Evolutionary conservation across 352 stramenopile species (phyloP).

Genomic region (Saprolegnia parasitica): DNA sequence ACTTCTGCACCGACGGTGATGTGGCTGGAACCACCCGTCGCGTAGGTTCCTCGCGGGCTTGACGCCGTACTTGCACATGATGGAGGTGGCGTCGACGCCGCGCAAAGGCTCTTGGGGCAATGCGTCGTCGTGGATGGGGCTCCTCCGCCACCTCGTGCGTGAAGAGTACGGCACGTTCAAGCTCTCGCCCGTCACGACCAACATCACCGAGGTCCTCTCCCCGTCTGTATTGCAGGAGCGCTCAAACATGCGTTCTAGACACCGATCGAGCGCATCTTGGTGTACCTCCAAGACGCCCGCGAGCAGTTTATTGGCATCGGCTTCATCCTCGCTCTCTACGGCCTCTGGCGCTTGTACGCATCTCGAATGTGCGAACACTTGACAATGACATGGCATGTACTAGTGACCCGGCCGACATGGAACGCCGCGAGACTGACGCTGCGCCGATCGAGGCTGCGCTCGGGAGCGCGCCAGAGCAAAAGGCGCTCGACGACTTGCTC

Average conservation of each 20-base stretch:
- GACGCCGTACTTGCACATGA: conserved; percentile 36
- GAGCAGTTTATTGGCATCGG: conserved; percentile 25
- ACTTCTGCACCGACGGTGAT: too few relatives aligned
- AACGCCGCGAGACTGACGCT: background rate
- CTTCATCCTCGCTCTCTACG: conserved; percentile 22
- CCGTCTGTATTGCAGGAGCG: background rate
- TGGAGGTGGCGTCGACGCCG: conserved; percentile 24
- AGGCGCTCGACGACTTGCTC: conserved; percentile 31
- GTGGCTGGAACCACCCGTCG: background rate
- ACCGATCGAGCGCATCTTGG: conserved; percentile 9
- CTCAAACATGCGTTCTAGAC: background rate
- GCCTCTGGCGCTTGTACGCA: conserved; percentile 19
- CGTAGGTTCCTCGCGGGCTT: conserved; percentile 45
- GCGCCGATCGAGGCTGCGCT: background rate
- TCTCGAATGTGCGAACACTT: background rate
- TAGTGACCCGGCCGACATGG: background rate
- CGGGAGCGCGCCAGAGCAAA: conserved; percentile 8
- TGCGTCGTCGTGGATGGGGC: conserved; percentile 49
- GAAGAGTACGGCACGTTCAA: conserved; percentile 74
- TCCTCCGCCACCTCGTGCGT: conserved; percentile 64
- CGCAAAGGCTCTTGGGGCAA: conserved; percentile 67
- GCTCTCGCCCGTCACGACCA: conserved; percentile 51
- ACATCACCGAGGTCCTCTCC: conserved; percentile 16
- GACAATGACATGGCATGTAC: too few relatives aligned
- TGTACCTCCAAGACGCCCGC: conserved; percentile 25